Evolutionary conservation across 331 rosid genomes (phyloP), one percentile per base, ranked within the genome.

Genomic region (Ulmus americana): DNA sequence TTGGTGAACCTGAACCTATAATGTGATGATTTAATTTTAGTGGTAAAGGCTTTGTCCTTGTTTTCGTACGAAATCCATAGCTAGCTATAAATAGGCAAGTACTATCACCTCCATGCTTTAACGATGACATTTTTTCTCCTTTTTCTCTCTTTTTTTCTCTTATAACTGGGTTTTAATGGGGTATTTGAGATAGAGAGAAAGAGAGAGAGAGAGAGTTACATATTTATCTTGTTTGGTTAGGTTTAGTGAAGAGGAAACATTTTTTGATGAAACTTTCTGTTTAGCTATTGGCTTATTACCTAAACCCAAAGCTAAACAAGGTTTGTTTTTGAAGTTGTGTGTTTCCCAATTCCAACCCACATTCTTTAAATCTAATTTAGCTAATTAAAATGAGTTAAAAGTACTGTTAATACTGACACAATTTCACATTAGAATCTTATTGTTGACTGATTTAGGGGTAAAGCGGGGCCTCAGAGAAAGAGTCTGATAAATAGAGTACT

Each of bases 361-460:
- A 28, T 28, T 28, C 35, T 28, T 28, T 28, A 28, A 28, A 28
- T 28, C 35, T 28, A 28, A 28, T 28, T 5, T 56, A 56, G 39
- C 58, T 8, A 7, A 40, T 6, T 41, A 7, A 61, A 10, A 5
- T 44, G 45, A 39, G 39, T 8, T 10, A 11, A 46, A 62, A 63
- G 56, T 38, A 47, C 12, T 22, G 15, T 49, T 35, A 46, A 63
- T 46, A 22, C 68, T 63, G 68, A 63, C 68, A 63, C 61, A 38
- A 8, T 55, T 10, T 22, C 51, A 49, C 56, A 45, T 72, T 58
- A 70, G 76, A 80, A 78, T 76, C 81, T 74, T 28, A 28, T 28
- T 67, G 22, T 55, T 56, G 51, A 53, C 58, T 63, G 59, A 14
- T 58, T 71, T 11, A 56, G 58, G 56, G 67, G 35, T 28, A 28